Evolutionary conservation across 495 filamentous ascomycete species (phyloP).

Genomic region (Neurospora pannonica): DNA sequence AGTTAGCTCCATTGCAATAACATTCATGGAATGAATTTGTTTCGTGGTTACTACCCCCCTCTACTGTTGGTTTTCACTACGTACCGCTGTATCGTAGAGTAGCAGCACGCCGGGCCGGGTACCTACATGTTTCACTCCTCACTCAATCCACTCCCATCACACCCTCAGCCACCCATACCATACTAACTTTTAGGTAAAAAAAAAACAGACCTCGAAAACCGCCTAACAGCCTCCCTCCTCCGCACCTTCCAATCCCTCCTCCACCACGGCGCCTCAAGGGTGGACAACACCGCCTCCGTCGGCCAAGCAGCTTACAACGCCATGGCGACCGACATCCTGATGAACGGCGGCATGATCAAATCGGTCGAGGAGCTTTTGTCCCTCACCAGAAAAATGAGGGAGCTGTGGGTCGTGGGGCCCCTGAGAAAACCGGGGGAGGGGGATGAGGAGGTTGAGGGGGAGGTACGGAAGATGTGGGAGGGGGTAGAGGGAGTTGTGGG

Average conservation of each 20-base stretch:
- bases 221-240: slow-evolving; percentile 30
- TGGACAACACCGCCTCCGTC: slow-evolving; percentile 17
- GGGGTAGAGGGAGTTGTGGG: neutral
- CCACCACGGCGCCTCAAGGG: slow-evolving; percentile 16
- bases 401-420: slow-evolving; percentile 35
- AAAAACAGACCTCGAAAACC: slow-evolving; percentile 17
- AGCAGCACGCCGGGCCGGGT: too few relatives aligned
- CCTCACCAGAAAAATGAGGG: slow-evolving; percentile 32
- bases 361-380: slow-evolving; percentile 26
- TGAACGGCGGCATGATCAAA: slow-evolving; percentile 23
- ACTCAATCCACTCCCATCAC: too few relatives aligned
- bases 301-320: slow-evolving; percentile 28
- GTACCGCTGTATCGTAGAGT: too few relatives aligned
- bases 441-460: slow-evolving; percentile 19
- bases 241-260: slow-evolving; percentile 27
- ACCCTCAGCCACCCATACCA: too few relatives aligned
- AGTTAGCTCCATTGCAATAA: too few relatives aligned
- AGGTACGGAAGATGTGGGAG: slow-evolving; percentile 12
- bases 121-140: too few relatives aligned
- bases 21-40: too few relatives aligned
- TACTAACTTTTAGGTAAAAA: too few relatives aligned
- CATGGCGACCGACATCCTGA: slow-evolving; percentile 27
- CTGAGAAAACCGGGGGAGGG: slow-evolving; percentile 26
- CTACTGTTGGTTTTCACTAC: too few relatives aligned
- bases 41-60: too few relatives aligned